These are phyloP conservation scores for Delonix regia DNA, from an alignment of 306 rosid genomes.

Conservation along the genomic window DNA sequence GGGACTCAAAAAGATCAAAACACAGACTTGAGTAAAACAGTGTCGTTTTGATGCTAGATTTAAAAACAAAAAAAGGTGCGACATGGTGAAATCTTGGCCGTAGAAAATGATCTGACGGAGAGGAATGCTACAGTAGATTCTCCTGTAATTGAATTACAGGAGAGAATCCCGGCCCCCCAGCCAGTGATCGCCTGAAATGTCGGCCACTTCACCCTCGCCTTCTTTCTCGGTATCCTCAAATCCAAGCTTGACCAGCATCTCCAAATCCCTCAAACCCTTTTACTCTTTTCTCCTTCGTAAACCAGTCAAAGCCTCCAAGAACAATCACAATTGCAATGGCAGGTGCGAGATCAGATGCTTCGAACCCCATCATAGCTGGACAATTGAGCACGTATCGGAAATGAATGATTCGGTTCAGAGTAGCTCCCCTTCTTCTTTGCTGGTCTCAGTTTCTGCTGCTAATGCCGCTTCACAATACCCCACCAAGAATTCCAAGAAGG, in stretches of 20 bases:
- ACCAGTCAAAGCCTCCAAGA: slow-evolving; percentile 30
- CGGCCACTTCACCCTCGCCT: slow-evolving; percentile 58
- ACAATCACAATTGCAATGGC: slow-evolving; percentile 16
- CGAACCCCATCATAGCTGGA: slow-evolving; percentile 53
- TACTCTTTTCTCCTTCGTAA: slow-evolving; percentile 31
- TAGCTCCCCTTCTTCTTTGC: slow-evolving; percentile 42
- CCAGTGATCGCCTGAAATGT: slow-evolving; percentile 61
- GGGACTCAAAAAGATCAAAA: too few species aligned
- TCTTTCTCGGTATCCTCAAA: slow-evolving; percentile 35
- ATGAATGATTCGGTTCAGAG: slow-evolving; percentile 48
- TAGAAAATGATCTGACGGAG: too few species aligned
- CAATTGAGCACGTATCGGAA: slow-evolving; percentile 43
- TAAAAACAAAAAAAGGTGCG: too few species aligned
- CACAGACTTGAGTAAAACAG: too few species aligned
- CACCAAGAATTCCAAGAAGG: slow-evolving; percentile 57
- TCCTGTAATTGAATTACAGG: too few species aligned
- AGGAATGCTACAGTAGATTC: too few species aligned
- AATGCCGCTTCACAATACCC: slow-evolving; percentile 43
- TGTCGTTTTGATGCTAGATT: too few species aligned
- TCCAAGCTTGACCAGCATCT: slow-evolving; percentile 11
- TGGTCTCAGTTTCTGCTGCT: slow-evolving; percentile 56
- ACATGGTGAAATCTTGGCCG: too few species aligned
- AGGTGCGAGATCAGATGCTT: slow-evolving; percentile 69
- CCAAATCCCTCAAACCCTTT: slow-evolving; percentile 34
- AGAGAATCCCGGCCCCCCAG: too few species aligned